phyloP scores from a whole-genome alignment of 495 filamentous ascomycete species.

The Podospora pseudocomata region DNA sequence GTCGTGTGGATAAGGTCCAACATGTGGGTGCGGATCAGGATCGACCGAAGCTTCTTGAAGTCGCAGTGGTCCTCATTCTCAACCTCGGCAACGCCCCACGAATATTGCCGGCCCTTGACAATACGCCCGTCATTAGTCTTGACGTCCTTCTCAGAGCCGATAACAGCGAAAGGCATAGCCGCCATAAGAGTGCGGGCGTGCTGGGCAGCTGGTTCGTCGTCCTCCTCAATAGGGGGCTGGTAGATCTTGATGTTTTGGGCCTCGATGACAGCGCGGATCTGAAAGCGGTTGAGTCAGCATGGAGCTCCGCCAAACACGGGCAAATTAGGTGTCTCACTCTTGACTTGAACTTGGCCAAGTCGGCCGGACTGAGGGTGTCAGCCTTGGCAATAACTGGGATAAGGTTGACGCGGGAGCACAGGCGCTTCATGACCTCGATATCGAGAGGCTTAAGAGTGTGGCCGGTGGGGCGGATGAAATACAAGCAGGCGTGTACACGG shows the following conservation, averaged over 20 bases:
- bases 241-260: slow-evolving; percentile 99
- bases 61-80: slow-evolving; percentile 99
- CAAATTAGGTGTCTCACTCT: slow-evolving; percentile 55
- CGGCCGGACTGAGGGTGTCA: slow-evolving; percentile 89
- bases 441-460: slow-evolving; percentile 98
- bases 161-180: slow-evolving; percentile 98
- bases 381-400: slow-evolving; percentile 98
- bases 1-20: slow-evolving; percentile 99
- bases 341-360: slow-evolving; percentile 88
- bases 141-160: slow-evolving; percentile 98
- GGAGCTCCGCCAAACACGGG: neutral
- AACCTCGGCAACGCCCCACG: slow-evolving; percentile 98
- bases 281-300: slow-evolving; percentile 27
- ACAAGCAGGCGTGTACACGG: slow-evolving; percentile 95
- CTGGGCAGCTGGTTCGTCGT: slow-evolving; percentile 90
- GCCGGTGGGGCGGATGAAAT: slow-evolving; percentile 97
- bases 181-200: slow-evolving; percentile 91
- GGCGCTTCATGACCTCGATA: slow-evolving; percentile 99
- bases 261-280: slow-evolving; percentile 94
- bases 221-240: slow-evolving; percentile 93
- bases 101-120: slow-evolving; percentile 97
- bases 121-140: slow-evolving; percentile 93
- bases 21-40: slow-evolving; percentile 99
- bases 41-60: slow-evolving; percentile 99
- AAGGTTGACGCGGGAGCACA: slow-evolving; percentile 95